Base-by-base conservation (phyloP, 2,329 filamentous ascomycete species). In the Neurospora sp. region DNA sequence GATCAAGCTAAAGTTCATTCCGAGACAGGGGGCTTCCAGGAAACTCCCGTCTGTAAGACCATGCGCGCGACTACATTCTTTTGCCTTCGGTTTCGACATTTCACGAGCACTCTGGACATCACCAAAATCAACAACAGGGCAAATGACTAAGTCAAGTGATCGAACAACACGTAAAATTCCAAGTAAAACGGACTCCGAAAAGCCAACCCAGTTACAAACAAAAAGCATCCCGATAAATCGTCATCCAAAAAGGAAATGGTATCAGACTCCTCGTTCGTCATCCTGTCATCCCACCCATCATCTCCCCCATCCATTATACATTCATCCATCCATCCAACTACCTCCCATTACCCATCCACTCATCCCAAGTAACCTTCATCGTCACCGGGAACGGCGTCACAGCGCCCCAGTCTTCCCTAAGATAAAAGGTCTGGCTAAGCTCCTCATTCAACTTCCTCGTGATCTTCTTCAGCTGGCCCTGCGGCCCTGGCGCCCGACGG, bases 381-480 rank as follows among this genome's bases (percentile, higher is more conserved):
- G 81, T 83, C 0, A 80, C 81, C 0, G 85, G 84, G 75, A 84
- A 85, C 1, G 82, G 80, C 75, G 77, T 81, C 23, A 82, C 73
- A 8, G 75, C 77, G 17, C 87, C 86, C 81, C 89, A 88, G 75
- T 92, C 88, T 78, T 90, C 87, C 43, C 86, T 85, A 82, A 92
- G 81, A 77, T 91, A 92, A 6, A 86, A 80, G 10, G 82, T 86
- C 77, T 84, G 52, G 23, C 52, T 62, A 15, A 62, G 28, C 52
- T 62, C 23, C 52, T 62, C 52, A 5, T 62, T 87, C 0, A 84
- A 86, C 0, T 83, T 81, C 8, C 83, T 82, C 0, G 82, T 79
- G 1, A 92, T 82, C 81, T 87, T 90, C 83, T 92, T 91, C 73
- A 93, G 77, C 76, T 88, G 80, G 0, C 91, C 91, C 79, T 91